Evolutionary conservation across 768 basidiomycete species (phyloP).

Genomic region (Lactifluus hygrophoroides): DNA sequence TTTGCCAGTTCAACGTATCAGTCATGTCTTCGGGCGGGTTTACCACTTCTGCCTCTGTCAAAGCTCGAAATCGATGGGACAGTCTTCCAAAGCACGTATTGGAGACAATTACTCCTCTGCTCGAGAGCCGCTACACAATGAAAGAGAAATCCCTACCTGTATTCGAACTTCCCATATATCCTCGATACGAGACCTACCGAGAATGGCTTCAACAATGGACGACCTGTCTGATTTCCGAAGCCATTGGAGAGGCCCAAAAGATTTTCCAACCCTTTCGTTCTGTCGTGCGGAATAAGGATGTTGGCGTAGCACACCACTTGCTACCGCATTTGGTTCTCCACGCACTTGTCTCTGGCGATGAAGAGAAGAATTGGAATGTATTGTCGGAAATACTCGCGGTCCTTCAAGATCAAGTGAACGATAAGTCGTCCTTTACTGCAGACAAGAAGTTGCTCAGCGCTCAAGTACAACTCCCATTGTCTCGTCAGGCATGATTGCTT

Average conservation of each 20-base stretch:
- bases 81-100: constrained; percentile 72
- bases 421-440: constrained; percentile 43
- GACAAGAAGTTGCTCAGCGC: constrained; percentile 89
- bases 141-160: constrained; percentile 28
- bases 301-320: constrained; percentile 85
- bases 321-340: constrained; percentile 89
- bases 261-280: constrained; percentile 75
- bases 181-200: constrained; percentile 68
- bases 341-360: constrained; percentile 66
- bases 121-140: constrained; percentile 53
- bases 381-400: constrained; percentile 71
- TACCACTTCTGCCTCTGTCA: constrained; percentile 44
- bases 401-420: constrained; percentile 76
- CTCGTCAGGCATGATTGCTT: neutral
- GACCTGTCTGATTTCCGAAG: constrained; percentile 62
- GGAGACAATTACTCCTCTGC: constrained; percentile 78
- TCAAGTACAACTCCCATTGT: constrained; percentile 48
- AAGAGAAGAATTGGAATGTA: constrained; percentile 54
- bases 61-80: constrained; percentile 71
- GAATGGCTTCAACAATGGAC: constrained; percentile 97
- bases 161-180: constrained; percentile 69
- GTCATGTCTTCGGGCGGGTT: constrained; percentile 49
- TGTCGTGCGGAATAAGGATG: constrained; percentile 79
- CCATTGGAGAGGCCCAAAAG: constrained; percentile 48
- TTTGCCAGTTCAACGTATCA: constrained; percentile 79